Base-by-base conservation (phyloP, 1,139 yeast genomes). In the Hansenula sp. region DNA sequence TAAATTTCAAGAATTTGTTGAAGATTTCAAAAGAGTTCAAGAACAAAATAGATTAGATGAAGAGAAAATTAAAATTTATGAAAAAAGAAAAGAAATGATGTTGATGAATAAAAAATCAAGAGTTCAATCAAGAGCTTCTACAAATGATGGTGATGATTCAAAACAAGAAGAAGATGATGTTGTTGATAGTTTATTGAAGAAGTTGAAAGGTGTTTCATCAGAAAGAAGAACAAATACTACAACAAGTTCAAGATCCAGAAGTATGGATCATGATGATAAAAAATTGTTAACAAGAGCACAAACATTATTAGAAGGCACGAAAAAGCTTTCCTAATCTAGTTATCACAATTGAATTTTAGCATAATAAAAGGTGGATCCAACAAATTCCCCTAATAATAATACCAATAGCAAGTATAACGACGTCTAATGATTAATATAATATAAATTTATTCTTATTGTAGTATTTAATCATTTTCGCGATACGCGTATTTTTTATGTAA, bases 1-100 rank as follows among this genome's bases (percentile, higher is more conserved):
- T 47, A 84, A 84, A 59, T 85, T 93, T 60, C 68, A 89, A 5
- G 76, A 78, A 46, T 93, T 93, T 63, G 74, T 85, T 15, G 70
- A 70, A 38, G 91, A 87, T 55, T 93, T 84, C 67, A 84, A 79
- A 60, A 79, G 80, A 54, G 95, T 86, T 6, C 86, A 87, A 53
- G 68, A 68, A 28, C 96, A 90, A 48, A 93, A 91, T 57, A 62
- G 84, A 34, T 79, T 79, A 50, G 75, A 82, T 24, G 98, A 93
- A 64, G 95, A 86, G 56, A 95, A 89, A 55, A 71, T 80, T 41
- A 74, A 89, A 47, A 70, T 87, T 21, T 86, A 87, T 59, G 93
- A 88, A 58, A 61, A 70, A 46, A 66, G 96, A 45, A 84, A 84
- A 68, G 76, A 73, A 52, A 64, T 82, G 55, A 67, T 82, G 24